phyloP scores from a whole-genome alignment of 495 filamentous ascomycete species.

The Neurospora sp. region DNA sequence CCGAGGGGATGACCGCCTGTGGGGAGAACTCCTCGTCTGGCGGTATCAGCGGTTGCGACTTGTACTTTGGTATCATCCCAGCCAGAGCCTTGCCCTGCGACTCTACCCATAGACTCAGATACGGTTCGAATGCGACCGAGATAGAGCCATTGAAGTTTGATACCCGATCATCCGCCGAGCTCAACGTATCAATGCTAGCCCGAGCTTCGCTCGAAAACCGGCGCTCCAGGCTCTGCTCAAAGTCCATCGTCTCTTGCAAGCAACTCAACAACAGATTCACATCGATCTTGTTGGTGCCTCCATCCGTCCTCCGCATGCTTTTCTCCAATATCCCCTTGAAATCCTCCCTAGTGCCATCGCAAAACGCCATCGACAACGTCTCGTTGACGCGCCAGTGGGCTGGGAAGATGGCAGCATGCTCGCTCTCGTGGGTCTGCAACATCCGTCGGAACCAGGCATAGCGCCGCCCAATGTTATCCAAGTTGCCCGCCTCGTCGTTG shows the following conservation, averaged over 20 bases:
- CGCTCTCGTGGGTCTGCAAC: slow-evolving; percentile 91
- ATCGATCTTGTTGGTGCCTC: slow-evolving; percentile 58
- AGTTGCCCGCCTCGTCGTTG: slow-evolving; percentile 90
- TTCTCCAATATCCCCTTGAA: slow-evolving; percentile 86
- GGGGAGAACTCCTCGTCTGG: slow-evolving; percentile 86
- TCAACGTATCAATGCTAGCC: slow-evolving; percentile 85
- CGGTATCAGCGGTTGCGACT: slow-evolving; percentile 67
- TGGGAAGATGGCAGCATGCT: slow-evolving; percentile 85
- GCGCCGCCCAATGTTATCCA: slow-evolving; percentile 92
- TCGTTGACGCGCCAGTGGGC: slow-evolving; percentile 83
- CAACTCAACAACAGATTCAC: slow-evolving; percentile 88
- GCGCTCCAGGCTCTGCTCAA: slow-evolving; percentile 83
- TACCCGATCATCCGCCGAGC: slow-evolving; percentile 65
- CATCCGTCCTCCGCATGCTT: slow-evolving; percentile 68
- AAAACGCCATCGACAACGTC: slow-evolving; percentile 83
- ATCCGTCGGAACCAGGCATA: slow-evolving; percentile 96
- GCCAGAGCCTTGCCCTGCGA: slow-evolving; percentile 87
- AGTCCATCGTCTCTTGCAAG: slow-evolving; percentile 92
- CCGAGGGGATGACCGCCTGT: slow-evolving; percentile 82
- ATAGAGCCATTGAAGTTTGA: slow-evolving; percentile 84
- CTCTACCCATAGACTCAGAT: slow-evolving; percentile 94
- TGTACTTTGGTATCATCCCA: slow-evolving; percentile 79
- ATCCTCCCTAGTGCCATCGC: slow-evolving; percentile 89
- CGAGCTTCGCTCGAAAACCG: slow-evolving; percentile 69
- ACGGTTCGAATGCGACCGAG: slow-evolving; percentile 95